Conservation (phyloP, 306 rosid species). For the Carpinus viminea region DNA sequence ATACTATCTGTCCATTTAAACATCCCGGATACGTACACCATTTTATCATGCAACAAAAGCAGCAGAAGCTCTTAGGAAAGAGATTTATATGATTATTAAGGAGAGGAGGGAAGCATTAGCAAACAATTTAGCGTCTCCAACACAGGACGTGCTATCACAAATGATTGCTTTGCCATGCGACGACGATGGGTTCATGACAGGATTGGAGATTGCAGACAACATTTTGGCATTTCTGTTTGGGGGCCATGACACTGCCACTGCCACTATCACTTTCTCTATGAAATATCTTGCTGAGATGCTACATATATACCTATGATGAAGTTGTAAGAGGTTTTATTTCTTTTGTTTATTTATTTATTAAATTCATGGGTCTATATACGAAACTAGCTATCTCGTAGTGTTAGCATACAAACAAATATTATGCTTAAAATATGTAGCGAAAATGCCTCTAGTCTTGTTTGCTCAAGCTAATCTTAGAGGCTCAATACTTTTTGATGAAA, state of each 20-base stretch:
- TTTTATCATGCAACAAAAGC: neutral
- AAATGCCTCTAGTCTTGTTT: too few species aligned
- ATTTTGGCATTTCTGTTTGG: neutral
- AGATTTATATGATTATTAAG: neutral
- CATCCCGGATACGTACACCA: neutral
- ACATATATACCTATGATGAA: neutral
- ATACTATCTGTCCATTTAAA: neutral
- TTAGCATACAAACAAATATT: too few species aligned
- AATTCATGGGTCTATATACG: too few species aligned
- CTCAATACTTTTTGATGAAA: too few species aligned
- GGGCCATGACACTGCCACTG: neutral
- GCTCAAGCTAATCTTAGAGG: too few species aligned
- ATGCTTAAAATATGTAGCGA: too few species aligned
- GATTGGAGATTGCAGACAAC: neutral
- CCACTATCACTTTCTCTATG: neutral
- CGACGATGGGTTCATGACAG: neutral
- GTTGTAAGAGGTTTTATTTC: neutral
- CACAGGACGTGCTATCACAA: neutral
- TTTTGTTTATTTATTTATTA: too few species aligned
- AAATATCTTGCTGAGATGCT: neutral
- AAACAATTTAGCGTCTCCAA: neutral
- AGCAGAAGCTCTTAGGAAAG: neutral
- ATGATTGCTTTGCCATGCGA: neutral
- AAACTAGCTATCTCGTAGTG: too few species aligned
- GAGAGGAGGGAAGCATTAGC: slow-evolving; percentile 3